phyloP scores from a whole-genome alignment of 2,329 filamentous ascomycete species.

The Mycosphaerelloides madeirae region DNA sequence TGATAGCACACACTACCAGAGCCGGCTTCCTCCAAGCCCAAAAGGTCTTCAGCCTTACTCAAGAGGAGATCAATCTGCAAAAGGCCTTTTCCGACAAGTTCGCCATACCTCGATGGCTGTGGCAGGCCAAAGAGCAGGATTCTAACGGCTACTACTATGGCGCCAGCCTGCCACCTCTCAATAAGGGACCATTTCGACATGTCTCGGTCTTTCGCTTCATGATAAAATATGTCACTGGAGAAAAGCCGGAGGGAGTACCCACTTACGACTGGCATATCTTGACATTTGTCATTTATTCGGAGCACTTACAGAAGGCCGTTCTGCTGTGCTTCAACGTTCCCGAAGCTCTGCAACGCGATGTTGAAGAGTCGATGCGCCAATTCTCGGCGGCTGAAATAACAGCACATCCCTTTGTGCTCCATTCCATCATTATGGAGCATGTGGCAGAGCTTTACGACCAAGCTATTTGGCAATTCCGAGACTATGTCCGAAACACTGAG shows the following conservation, averaged over 20 bases:
- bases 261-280: constrained; percentile 13
- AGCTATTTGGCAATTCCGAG: constrained; percentile 16
- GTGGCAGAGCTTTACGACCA: constrained; percentile 13
- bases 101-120: constrained; percentile 5
- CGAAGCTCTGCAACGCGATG: background rate
- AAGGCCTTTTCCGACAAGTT: background rate
- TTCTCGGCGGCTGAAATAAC: background rate
- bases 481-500: constrained; percentile 15
- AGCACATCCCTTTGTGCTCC: constrained; percentile 11
- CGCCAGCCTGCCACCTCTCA: background rate
- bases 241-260: background rate
- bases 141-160: constrained; percentile 11
- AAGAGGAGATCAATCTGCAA: background rate
- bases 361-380: background rate
- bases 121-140: constrained; percentile 8
- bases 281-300: constrained; percentile 10
- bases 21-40: background rate
- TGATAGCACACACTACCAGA: background rate
- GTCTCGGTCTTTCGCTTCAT: constrained; percentile 13
- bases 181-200: background rate
- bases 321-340: constrained; percentile 12
- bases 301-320: background rate
- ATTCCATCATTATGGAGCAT: constrained; percentile 13
- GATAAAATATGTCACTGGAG: constrained; percentile 11
- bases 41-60: background rate